These are phyloP conservation scores for Kodamaea nitidulidarum DNA, from an alignment of 805 yeast species.

Conservation along the genomic window DNA sequence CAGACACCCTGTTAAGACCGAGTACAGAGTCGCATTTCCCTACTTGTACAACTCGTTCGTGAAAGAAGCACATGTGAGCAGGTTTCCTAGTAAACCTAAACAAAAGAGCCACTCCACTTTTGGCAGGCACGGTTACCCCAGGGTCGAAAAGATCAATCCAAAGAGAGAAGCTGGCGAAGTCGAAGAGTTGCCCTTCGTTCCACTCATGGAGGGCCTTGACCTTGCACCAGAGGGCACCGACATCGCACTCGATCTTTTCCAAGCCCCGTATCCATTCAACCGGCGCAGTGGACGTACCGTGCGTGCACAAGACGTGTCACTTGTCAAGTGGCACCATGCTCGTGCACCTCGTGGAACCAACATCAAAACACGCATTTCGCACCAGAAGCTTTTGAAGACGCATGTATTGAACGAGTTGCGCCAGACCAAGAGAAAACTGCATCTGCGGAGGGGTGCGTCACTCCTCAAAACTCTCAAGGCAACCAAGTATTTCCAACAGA, in stretches of 20 bases:
- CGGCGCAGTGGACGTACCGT: slow-evolving; percentile 65
- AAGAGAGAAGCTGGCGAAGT: slow-evolving; percentile 26
- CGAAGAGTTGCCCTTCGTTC: slow-evolving; percentile 38
- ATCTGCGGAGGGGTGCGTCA: slow-evolving; percentile 46
- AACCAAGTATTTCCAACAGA: slow-evolving; percentile 88
- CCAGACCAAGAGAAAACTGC: slow-evolving; percentile 19
- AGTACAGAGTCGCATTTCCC: slow-evolving; percentile 84
- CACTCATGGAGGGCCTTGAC: slow-evolving; percentile 40
- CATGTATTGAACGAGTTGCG: slow-evolving; percentile 67
- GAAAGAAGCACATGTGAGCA: slow-evolving; percentile 44
- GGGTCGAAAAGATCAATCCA: slow-evolving; percentile 4
- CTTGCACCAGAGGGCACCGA: slow-evolving; percentile 41
- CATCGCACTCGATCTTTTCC: slow-evolving; percentile 61
- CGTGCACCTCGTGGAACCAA: slow-evolving; percentile 61
- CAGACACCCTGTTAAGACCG: slow-evolving; percentile 72
- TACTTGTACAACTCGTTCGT: slow-evolving; percentile 77
- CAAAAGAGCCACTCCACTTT: neutral
- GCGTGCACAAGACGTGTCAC: slow-evolving; percentile 86
- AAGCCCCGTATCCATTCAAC: slow-evolving; percentile 86
- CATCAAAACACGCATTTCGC: slow-evolving; percentile 77
- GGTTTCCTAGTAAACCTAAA: neutral
- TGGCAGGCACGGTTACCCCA: neutral
- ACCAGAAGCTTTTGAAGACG: slow-evolving; percentile 81
- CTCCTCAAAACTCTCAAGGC: slow-evolving; percentile 62
- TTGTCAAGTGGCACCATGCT: slow-evolving; percentile 81